phyloP scores from a whole-genome alignment of 768 basidiomycete species.

The Lanmaoa rubissima region DNA sequence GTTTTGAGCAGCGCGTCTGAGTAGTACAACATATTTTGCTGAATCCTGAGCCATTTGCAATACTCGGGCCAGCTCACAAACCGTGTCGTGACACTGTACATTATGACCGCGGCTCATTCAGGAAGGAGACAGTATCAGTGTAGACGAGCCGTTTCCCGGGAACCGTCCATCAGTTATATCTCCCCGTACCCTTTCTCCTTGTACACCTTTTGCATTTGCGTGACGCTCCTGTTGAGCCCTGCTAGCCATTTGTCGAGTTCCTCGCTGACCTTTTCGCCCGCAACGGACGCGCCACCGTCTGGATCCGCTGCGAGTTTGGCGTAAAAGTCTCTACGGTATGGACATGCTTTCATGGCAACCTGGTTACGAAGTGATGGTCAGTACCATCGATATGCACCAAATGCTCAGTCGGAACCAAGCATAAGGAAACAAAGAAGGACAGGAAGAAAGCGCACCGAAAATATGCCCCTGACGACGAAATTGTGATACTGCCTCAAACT shows the following conservation, averaged over 20 bases:
- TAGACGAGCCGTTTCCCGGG: background rate
- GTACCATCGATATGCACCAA: background rate
- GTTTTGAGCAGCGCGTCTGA: no score
- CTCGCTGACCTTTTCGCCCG: conserved; percentile 49
- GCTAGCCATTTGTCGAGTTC: conserved; percentile 61
- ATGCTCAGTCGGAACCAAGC: no score
- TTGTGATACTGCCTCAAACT: conserved; percentile 87
- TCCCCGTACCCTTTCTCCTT: conserved; percentile 55
- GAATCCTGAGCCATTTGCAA: background rate
- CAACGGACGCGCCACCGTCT: conserved; percentile 44
- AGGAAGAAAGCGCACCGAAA: conserved; percentile 42
- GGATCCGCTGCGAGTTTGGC: conserved; percentile 56
- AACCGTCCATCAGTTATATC: conserved; percentile 5
- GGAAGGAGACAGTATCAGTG: background rate
- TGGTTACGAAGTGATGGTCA: background rate
- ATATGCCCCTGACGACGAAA: conserved; percentile 63
- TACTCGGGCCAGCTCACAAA: no score
- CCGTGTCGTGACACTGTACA: background rate
- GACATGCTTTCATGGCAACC: conserved; percentile 61
- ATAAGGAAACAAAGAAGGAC: background rate
- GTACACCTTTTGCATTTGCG: conserved; percentile 51
- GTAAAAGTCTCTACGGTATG: conserved; percentile 62
- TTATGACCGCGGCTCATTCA: background rate
- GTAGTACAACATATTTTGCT: background rate
- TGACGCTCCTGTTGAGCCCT: conserved; percentile 53